Evolutionary conservation across 2,329 filamentous ascomycete species (phyloP).

Genomic region (Hypoxylon sp.): DNA sequence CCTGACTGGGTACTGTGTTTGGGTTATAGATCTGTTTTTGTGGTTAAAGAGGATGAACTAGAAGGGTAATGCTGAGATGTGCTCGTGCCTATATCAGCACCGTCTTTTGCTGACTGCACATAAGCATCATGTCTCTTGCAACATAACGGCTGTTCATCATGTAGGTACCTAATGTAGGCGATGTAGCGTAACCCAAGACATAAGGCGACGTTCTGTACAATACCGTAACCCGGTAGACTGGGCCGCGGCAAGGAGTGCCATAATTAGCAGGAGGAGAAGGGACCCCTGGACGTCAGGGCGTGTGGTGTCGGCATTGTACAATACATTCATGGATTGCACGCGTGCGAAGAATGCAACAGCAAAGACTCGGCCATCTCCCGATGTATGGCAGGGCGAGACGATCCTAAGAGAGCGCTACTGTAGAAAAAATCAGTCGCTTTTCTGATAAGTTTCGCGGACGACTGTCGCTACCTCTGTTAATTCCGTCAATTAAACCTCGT

Average conservation of each 20-base stretch:
- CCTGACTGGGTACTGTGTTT: conserved; percentile 1
- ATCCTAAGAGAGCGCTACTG: neutral
- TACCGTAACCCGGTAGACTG: conserved; percentile 41
- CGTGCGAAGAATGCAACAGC: conserved; percentile 15
- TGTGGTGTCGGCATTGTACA: conserved; percentile 34
- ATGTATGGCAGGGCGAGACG: conserved; percentile 3
- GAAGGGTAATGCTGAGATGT: conserved; percentile 5
- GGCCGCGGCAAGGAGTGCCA: conserved; percentile 43
- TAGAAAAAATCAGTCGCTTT: neutral
- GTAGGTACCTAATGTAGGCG: conserved; percentile 7
- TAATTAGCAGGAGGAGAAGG: conserved; percentile 41
- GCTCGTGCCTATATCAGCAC: conserved; percentile 13
- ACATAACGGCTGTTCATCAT: conserved; percentile 12
- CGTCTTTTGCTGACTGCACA: conserved; percentile 16
- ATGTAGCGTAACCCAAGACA: conserved; percentile 25
- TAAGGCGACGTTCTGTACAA: conserved; percentile 30
- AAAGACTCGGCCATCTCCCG: conserved; percentile 1
- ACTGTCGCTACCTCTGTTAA: conserved; percentile 14
- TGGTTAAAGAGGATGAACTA: conserved; percentile 4
- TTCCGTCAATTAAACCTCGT: conserved; percentile 5
- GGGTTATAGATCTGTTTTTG: conserved; percentile 10
- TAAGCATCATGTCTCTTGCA: conserved; percentile 22
- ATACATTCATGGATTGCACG: conserved; percentile 28
- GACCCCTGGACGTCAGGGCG: conserved; percentile 32
- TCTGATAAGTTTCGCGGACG: conserved; percentile 5